Base-by-base conservation (phyloP, 768 basidiomycete genomes). In the Lactarius pseudohatsudake region DNA sequence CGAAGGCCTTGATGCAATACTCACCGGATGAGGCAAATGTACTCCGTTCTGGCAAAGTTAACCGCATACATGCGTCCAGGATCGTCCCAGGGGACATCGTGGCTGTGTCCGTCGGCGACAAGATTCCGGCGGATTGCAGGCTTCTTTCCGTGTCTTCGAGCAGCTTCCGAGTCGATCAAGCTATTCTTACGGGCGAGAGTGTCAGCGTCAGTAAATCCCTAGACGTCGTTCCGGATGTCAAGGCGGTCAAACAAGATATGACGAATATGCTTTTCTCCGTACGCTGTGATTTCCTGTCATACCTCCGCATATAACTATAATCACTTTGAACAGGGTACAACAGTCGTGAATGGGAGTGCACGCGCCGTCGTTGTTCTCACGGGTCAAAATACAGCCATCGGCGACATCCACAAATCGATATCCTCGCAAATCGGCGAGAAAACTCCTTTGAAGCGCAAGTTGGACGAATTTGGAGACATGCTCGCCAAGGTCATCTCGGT, bases 191-290 rank as follows among this genome's bases (percentile, higher is more conserved):
- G 2, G 96, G 96, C 30, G 96, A 99, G 79, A 93, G 91, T 71
- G 82, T 82, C 65, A 94, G 92, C 70, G 96, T 98, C 50, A 85
- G 86, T 80, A 99, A 99, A 79, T 85, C 80, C 22, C 74, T 84
- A 7, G 85, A 85, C 10, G 78, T 82, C 36, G 88, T 99, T 56
- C 70, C 79, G 11, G 96, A 98, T 73, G 57, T 72, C 41, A 84
- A 81, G 70, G 96, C 96, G 8, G 96, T 98, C 65, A 97, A 96
- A 78, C 96, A 98, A 77, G 96, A 99, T 73, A 96, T 96, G 96
- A 88, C 84, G 64, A 98, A 98, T 77, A 97, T 97, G 78, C 80
- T 98, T 13, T 98, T 98, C 78, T 89, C 93, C 10, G 94, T 94
- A 72, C 72, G 87, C 20, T 41, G 56, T 26, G 62, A 64, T 11